phyloP scores from a whole-genome alignment of 352 stramenopile species.

The Phytophthora sp. region DNA sequence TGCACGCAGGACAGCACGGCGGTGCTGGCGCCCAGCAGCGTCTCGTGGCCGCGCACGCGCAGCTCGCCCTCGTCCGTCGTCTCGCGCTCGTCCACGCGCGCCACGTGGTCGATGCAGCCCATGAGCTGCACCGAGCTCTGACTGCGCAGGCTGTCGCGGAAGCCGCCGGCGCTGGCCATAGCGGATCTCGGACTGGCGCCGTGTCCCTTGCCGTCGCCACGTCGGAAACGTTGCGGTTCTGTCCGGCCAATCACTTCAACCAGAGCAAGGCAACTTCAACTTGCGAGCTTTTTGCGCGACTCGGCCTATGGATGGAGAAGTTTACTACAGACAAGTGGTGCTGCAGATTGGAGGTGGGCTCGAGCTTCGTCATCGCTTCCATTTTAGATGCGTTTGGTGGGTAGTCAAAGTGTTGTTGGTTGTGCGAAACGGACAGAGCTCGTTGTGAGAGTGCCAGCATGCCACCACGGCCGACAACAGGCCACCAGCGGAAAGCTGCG shows the following conservation, averaged over 20 bases:
- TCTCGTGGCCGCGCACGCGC: conserved; percentile 77
- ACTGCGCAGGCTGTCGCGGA: conserved; percentile 51
- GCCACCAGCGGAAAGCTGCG: conserved; percentile 11
- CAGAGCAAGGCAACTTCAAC: conserved; percentile 14
- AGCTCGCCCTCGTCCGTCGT: conserved; percentile 72
- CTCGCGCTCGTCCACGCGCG: conserved; percentile 49
- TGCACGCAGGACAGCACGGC: conserved; percentile 81
- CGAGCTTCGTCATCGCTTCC: no score
- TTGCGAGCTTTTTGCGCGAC: no score
- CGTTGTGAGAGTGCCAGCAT: no score
- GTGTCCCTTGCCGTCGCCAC: conserved; percentile 16
- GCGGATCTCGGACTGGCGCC: conserved; percentile 1
- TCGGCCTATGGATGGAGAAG: no score
- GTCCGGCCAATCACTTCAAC: background rate
- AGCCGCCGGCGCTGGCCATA: conserved; percentile 8
- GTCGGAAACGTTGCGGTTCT: conserved; percentile 14
- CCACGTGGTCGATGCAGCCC: conserved; percentile 75
- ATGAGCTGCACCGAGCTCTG: conserved; percentile 88
- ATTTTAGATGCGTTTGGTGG: no score
- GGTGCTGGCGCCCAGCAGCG: conserved; percentile 69
- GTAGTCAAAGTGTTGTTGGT: background rate
- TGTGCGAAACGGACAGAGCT: conserved; percentile 15
- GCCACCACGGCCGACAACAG: conserved; percentile 22
- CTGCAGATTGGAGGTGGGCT: no score
- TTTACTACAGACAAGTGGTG: no score